These are phyloP conservation scores for Tarenaya hassleriana DNA, from an alignment of 345 rosid genomes.

Conservation along the genomic window DNA sequence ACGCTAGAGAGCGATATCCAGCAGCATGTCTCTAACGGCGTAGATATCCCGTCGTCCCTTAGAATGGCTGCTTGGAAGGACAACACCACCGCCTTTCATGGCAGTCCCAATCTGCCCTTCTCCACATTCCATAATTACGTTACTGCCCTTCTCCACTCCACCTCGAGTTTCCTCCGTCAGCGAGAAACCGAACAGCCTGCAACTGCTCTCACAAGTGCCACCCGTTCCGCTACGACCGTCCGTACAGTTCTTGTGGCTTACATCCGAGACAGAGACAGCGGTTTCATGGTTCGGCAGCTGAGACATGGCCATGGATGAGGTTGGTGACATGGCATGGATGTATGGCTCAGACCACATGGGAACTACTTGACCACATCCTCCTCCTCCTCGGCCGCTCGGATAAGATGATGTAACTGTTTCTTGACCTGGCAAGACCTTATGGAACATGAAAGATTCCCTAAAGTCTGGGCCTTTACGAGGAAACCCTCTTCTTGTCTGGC, in stretches of 20 bases:
- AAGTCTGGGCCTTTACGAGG: slow-evolving; percentile 47
- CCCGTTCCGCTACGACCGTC: slow-evolving; percentile 17
- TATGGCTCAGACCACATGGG: slow-evolving; percentile 34
- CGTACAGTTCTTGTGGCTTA: neutral
- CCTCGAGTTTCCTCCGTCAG: slow-evolving; percentile 54
- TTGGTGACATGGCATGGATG: no score
- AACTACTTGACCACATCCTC: slow-evolving; percentile 37
- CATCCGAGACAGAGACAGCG: slow-evolving; percentile 14
- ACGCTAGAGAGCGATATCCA: slow-evolving; percentile 38
- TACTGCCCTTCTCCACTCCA: slow-evolving; percentile 25
- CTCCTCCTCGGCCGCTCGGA: slow-evolving; percentile 30
- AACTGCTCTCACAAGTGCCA: slow-evolving; percentile 53
- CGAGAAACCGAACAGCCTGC: slow-evolving; percentile 93
- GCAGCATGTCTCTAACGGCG: slow-evolving; percentile 38
- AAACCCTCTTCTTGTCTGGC: slow-evolving; percentile 31
- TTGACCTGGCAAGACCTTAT: slow-evolving; percentile 99
- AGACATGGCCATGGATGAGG: slow-evolving; percentile 68
- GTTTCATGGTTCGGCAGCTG: slow-evolving; percentile 36
- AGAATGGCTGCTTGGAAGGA: slow-evolving; percentile 46
- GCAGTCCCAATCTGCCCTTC: slow-evolving; percentile 45
- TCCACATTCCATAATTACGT: slow-evolving; percentile 38
- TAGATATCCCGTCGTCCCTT: slow-evolving; percentile 60
- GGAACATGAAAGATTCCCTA: slow-evolving; percentile 60
- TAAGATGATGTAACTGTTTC: slow-evolving; percentile 56
- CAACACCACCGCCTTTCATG: slow-evolving; percentile 35